These are phyloP conservation scores for Phytophthora sp. DNA, from an alignment of 352 stramenopile genomes.

Conservation along the genomic window DNA sequence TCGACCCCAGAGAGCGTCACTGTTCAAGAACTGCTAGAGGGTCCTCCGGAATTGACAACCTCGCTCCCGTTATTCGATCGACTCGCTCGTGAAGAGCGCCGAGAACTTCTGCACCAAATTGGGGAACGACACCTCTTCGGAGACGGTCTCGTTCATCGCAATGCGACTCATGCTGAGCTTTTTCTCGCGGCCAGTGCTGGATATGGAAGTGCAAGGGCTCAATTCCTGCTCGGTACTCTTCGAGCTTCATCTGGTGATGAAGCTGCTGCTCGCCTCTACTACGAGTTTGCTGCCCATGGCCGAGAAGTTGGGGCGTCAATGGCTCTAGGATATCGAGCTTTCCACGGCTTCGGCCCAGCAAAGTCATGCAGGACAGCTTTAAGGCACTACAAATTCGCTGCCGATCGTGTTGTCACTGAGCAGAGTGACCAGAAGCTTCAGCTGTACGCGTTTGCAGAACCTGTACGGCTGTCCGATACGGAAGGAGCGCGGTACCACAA, in stretches of 20 bases:
- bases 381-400: conserved; percentile 78
- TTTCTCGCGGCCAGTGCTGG: conserved; percentile 55
- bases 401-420: conserved; percentile 49
- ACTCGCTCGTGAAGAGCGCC: conserved; percentile 20
- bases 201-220: conserved; percentile 34
- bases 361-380: conserved; percentile 64
- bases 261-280: conserved; percentile 43
- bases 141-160: conserved; percentile 5
- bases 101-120: conserved; percentile 41
- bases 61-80: conserved; percentile 29
- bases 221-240: conserved; percentile 54
- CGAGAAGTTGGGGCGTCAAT: conserved; percentile 54
- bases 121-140: conserved; percentile 46
- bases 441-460: conserved; percentile 41
- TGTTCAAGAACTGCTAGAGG: conserved; percentile 22
- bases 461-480: conserved; percentile 43
- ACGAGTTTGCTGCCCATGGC: conserved; percentile 62
- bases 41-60: conserved; percentile 15
- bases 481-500: conserved; percentile 24
- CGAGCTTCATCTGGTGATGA: conserved; percentile 15
- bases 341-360: conserved; percentile 55
- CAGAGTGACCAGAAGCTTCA: conserved; percentile 26
- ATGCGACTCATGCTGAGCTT: conserved; percentile 22
- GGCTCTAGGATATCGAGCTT: conserved; percentile 72
- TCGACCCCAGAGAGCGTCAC: conserved; percentile 1